phyloP scores from a whole-genome alignment of 1,139 yeast species.

The Yamadazyma kanchanaburiensis region DNA sequence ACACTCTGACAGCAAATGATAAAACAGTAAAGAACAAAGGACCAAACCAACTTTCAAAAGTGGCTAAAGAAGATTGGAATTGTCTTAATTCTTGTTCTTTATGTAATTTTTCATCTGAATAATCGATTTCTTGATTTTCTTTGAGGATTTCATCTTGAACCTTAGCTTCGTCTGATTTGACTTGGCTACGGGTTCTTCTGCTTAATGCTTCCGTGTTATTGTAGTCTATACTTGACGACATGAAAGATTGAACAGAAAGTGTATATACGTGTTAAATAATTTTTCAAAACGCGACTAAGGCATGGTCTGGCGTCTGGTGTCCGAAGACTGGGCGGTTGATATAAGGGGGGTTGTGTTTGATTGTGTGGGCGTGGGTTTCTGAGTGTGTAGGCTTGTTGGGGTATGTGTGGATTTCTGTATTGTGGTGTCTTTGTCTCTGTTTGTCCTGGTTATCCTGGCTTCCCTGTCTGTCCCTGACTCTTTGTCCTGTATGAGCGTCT shows the following conservation, averaged over 20 bases:
- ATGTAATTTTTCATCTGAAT: constrained; percentile 24
- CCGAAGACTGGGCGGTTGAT: constrained; percentile 4
- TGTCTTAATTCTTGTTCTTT: constrained; percentile 29
- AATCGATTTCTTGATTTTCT: constrained; percentile 10
- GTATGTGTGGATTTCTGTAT: too few relatives aligned
- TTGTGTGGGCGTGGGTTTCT: too few relatives aligned
- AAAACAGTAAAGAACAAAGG: constrained; percentile 48
- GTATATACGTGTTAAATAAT: constrained; percentile 20
- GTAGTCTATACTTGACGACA: constrained; percentile 15
- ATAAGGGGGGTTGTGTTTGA: too few relatives aligned
- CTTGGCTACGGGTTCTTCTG: constrained; percentile 14
- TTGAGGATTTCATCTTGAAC: constrained; percentile 4
- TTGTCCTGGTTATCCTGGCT: too few relatives aligned
- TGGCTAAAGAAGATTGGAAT: constrained; percentile 26
- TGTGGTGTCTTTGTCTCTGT: too few relatives aligned
- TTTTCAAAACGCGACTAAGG: constrained; percentile 11
- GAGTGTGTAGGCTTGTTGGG: too few relatives aligned
- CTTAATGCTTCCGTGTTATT: constrained; percentile 10
- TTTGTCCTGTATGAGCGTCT: too few relatives aligned
- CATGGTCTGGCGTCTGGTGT: constrained; percentile 1
- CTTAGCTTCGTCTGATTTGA: constrained; percentile 6
- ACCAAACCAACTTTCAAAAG: constrained; percentile 35
- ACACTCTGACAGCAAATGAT: constrained; percentile 51
- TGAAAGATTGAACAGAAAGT: constrained; percentile 8
- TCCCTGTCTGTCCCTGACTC: too few relatives aligned